Evolutionary conservation across 2,329 filamentous ascomycete species (phyloP), one percentile per base, ranked within the genome.

Genomic region (Elsinoe ampelina): DNA sequence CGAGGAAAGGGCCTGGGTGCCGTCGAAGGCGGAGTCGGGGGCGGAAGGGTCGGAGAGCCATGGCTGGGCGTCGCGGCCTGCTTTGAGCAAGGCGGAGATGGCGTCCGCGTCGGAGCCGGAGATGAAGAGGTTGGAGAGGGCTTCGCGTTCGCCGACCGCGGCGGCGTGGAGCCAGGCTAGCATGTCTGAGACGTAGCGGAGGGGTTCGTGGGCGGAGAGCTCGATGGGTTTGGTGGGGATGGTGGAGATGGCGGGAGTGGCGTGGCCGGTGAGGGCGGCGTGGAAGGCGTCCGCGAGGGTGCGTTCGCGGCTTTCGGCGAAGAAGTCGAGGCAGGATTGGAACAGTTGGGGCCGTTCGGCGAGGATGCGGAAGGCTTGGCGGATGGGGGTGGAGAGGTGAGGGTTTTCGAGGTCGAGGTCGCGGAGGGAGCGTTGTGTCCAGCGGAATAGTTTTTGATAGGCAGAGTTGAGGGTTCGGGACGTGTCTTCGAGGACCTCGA

Each of bases 181-280:
- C 91, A 98, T 98, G 67, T 98, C 93, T 55, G 93, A 90, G 2
- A 95, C 84, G 69, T 97, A 97, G 17, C 93, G 83, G 22, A 97
- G 73, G 1, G 89, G 85, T 66, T 98, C 93, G 68, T 97, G 92
- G 0, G 93, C 92, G 10, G 85, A 86, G 64, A 97, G 82, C 67
- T 98, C 92, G 61, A 98, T 98, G 0, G 93, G 92, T 67, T 97
- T 96, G 35, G 86, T 76, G 17, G 54, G 55, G 2, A 80, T 79
- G 20, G 75, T 73, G 60, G 67, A 63, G 7, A 68, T 62, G 0
- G 82, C 80, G 10, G 77, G 79, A 5, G 80, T 73, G 11, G 78
- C 75, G 1, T 76, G 79, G 36, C 92, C 92, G 0, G 90, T 96
- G 52, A 98, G 74, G 0, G 93, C 92, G 39, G 85, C 80, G 63